Percentiles rank a stretch among this genome's conserved stretches.
Conservation (phyloP, 176 grass and related monocot species). For the bread wheat (Triticum aestivum) region DNA sequence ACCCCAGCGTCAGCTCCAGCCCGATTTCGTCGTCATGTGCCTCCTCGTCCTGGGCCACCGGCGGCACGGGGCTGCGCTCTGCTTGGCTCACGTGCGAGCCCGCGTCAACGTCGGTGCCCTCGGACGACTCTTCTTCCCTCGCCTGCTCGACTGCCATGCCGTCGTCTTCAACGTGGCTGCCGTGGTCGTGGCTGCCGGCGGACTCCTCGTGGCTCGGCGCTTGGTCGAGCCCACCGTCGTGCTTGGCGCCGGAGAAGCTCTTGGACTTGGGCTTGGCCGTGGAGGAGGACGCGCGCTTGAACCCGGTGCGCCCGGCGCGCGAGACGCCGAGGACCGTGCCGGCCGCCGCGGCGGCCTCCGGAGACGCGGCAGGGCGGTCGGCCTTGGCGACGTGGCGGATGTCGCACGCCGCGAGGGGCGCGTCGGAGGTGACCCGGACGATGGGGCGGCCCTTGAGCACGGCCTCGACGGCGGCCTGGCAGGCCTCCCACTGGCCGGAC, state of each 20-base stretch:
- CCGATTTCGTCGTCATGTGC: neutral
- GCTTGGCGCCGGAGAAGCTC: neutral
- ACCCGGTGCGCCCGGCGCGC: slow-evolving; percentile 24
- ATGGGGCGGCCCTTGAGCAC: slow-evolving; percentile 60
- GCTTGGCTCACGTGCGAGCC: slow-evolving; percentile 66
- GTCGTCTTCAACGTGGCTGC: neutral
- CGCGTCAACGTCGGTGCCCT: slow-evolving; percentile 44
- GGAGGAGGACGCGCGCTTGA: slow-evolving; percentile 47
- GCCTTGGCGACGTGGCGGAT: slow-evolving; percentile 57
- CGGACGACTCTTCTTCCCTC: slow-evolving; percentile 2
- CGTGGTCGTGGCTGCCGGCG: slow-evolving; percentile 38
- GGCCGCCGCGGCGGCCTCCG: neutral
- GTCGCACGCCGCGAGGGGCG: slow-evolving; percentile 33
- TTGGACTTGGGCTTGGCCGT: slow-evolving; percentile 10
- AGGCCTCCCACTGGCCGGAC: slow-evolving; percentile 52
- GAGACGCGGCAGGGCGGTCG: too few relatives aligned
- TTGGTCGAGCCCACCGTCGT: slow-evolving; percentile 5
- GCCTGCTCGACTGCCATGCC: neutral
- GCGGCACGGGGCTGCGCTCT: slow-evolving; percentile 21
- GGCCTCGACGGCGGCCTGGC: slow-evolving; percentile 66
- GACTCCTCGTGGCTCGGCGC: slow-evolving; percentile 39
- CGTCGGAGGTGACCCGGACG: slow-evolving; percentile 33
- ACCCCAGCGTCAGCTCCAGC: slow-evolving; percentile 57
- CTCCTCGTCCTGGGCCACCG: neutral
- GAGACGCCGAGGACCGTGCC: slow-evolving; percentile 26